Evolutionary conservation across 352 stramenopile species (phyloP).

Genomic region (Globisporangium perplexum): DNA sequence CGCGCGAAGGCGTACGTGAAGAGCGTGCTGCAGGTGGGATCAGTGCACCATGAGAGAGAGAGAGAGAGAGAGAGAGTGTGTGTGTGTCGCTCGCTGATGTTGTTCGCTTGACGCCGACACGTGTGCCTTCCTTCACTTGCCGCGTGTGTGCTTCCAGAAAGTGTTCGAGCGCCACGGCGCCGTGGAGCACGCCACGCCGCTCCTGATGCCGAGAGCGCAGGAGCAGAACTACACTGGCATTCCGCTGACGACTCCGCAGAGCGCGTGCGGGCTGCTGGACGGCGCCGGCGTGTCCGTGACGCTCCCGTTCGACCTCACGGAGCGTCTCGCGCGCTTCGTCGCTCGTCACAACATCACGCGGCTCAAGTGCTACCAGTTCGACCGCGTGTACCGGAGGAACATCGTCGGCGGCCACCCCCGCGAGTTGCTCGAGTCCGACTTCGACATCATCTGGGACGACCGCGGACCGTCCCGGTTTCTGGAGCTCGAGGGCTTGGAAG

Average conservation of each 20-base stretch:
- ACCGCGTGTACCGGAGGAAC: conserved; percentile 77
- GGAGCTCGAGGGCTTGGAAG: conserved; percentile 70
- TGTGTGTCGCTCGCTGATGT: not conserved
- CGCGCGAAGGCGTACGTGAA: conserved; percentile 67
- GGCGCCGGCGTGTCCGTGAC: conserved; percentile 72
- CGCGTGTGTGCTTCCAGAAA: conserved; percentile 28
- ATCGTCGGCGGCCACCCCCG: conserved; percentile 68
- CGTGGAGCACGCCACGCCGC: conserved; percentile 66
- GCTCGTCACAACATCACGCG: conserved; percentile 74
- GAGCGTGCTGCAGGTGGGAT: conserved; percentile 48
- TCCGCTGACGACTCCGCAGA: conserved; percentile 43
- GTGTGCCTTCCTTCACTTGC: not conserved
- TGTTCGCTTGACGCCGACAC: not conserved
- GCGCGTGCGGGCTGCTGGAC: conserved; percentile 64
- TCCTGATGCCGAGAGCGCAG: conserved; percentile 67
- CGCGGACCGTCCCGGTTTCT: conserved; percentile 53
- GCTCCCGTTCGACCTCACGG: conserved; percentile 80
- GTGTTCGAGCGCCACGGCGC: conserved; percentile 82
- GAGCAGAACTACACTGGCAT: conserved; percentile 71
- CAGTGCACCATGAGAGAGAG: no score
- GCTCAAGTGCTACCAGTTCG: conserved; percentile 84
- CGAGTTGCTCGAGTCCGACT: conserved; percentile 78
- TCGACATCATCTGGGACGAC: conserved; percentile 85
- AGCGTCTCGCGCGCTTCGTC: conserved; percentile 75
- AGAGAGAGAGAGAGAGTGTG: no score